Evolutionary conservation across 2,329 filamentous ascomycete species (phyloP).

Genomic region (Fusarium incarnatum): DNA sequence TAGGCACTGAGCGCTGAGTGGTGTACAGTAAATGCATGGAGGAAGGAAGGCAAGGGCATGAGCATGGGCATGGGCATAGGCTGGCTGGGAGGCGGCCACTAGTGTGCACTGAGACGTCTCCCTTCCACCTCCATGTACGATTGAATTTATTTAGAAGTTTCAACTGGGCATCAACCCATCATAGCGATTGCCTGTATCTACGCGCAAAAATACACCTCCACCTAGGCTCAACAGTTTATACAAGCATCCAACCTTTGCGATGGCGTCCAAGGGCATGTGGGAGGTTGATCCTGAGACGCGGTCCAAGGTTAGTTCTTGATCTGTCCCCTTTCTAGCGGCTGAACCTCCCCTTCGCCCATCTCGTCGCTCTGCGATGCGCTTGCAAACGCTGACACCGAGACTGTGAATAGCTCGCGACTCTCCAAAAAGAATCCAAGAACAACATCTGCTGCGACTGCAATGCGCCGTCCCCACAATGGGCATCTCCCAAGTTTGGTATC

Average conservation of each 20-base stretch:
- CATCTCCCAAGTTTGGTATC: constrained; percentile 95
- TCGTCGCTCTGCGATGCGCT: constrained; percentile 3
- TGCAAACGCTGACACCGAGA: constrained; percentile 26
- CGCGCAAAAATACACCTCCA: constrained; percentile 5
- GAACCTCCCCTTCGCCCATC: constrained; percentile 7
- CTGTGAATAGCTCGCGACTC: constrained; percentile 77
- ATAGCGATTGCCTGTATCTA: constrained; percentile 1
- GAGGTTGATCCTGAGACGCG: constrained; percentile 98
- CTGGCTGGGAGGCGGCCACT: constrained; percentile 13
- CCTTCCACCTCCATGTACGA: constrained; percentile 34
- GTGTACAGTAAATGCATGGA: not conserved
- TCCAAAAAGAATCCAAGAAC: constrained; percentile 92
- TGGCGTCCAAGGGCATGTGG: constrained; percentile 88
- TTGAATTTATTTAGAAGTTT: constrained; percentile 8
- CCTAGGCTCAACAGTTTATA: constrained; percentile 1
- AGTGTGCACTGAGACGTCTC: constrained; percentile 28
- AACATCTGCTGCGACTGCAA: constrained; percentile 94
- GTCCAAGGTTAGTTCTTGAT: constrained; percentile 76
- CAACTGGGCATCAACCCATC: constrained; percentile 31
- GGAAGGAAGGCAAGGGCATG: constrained; percentile 16
- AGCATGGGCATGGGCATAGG: constrained; percentile 2
- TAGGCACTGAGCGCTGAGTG: constrained; percentile 32
- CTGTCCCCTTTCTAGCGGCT: constrained; percentile 13
- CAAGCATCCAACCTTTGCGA: constrained; percentile 45
- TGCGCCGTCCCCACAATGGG: constrained; percentile 98